phyloP scores from a whole-genome alignment of 768 basidiomycete genomes.

The Coprinopsis sp. region DNA sequence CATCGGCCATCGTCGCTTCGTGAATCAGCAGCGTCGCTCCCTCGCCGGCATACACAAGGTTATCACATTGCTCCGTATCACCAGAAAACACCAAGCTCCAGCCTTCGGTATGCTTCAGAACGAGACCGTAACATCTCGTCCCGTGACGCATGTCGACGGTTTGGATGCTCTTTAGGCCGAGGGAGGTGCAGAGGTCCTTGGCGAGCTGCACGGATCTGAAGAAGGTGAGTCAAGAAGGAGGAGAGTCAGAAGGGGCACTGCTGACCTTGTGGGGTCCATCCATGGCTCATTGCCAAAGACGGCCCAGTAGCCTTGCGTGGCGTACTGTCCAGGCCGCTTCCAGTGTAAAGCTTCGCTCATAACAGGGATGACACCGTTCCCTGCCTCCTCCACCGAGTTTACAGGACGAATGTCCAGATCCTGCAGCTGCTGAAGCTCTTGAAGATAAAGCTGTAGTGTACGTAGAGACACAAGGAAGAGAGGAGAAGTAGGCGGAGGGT shows the following conservation, averaged over 20 bases:
- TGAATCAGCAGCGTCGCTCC: slow-evolving; percentile 83
- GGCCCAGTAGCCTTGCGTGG: slow-evolving; percentile 36
- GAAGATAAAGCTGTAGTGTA: slow-evolving; percentile 58
- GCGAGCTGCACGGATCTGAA: slow-evolving; percentile 42
- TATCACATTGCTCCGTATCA: slow-evolving; percentile 77
- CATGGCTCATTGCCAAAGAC: slow-evolving; percentile 42
- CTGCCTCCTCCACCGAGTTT: slow-evolving; percentile 15
- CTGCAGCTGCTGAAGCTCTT: slow-evolving; percentile 68
- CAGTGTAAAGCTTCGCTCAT: slow-evolving; percentile 53
- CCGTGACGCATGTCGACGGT: slow-evolving; percentile 76
- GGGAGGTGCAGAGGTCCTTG: slow-evolving; percentile 39
- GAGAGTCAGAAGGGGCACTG: slow-evolving; percentile 7
- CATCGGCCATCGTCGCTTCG: slow-evolving; percentile 90
- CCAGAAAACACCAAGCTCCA: slow-evolving; percentile 90
- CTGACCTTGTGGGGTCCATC: slow-evolving; percentile 37
- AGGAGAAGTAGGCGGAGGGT: slow-evolving; percentile 55
- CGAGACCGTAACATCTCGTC: slow-evolving; percentile 65
- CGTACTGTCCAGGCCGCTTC: slow-evolving; percentile 32
- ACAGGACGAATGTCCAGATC: slow-evolving; percentile 54
- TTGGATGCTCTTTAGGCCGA: slow-evolving; percentile 56
- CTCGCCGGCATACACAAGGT: slow-evolving; percentile 59
- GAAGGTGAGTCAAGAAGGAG: neutral
- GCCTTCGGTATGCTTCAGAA: slow-evolving; percentile 62
- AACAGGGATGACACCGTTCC: slow-evolving; percentile 51
- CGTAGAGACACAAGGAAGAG: slow-evolving; percentile 67